Conservation (phyloP, 1,284 basidiomycete genomes). For the Fomitopsis palustris region DNA sequence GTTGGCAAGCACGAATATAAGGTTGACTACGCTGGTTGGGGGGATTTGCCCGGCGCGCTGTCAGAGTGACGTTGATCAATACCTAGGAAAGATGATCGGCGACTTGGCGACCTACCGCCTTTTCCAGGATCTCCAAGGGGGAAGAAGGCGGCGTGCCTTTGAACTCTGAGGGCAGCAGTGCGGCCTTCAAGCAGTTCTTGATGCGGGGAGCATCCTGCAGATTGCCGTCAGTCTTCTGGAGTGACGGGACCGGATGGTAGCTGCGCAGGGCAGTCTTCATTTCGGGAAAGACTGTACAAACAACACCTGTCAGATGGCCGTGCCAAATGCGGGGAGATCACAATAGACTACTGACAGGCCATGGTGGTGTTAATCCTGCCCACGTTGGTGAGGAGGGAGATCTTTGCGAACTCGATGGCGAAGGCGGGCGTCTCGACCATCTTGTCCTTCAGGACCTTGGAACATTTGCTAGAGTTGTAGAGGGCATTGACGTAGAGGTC, state of each 20-base stretch:
- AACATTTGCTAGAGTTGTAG: conserved; percentile 65
- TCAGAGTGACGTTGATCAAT: conserved; percentile 9
- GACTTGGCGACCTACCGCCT: conserved; percentile 42
- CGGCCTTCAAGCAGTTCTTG: conserved; percentile 74
- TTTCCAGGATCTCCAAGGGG: conserved; percentile 65
- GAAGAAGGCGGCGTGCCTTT: conserved; percentile 63
- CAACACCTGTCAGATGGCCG: conserved; percentile 2
- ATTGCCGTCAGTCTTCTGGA: conserved; percentile 75
- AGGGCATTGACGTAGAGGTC: conserved; percentile 77
- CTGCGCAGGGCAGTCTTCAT: conserved; percentile 81
- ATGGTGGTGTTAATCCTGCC: conserved; percentile 83
- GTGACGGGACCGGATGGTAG: conserved; percentile 78
- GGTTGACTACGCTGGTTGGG: conserved; percentile 77
- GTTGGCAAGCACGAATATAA: conserved; percentile 69
- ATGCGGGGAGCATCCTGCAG: conserved; percentile 82
- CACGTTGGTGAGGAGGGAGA: conserved; percentile 76
- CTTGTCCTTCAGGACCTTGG: conserved; percentile 64
- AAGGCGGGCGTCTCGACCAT: conserved; percentile 63
- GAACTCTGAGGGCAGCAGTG: conserved; percentile 70
- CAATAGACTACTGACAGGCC: conserved; percentile 57
- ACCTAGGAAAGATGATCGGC: background rate
- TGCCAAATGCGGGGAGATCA: conserved; percentile 1
- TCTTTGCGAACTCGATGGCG: conserved; percentile 73
- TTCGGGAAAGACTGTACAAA: conserved; percentile 60
- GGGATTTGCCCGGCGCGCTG: conserved; percentile 60